These are phyloP conservation scores for Fusarium decemcellulare DNA, from an alignment of 2,329 filamentous ascomycete species.

Conservation along the genomic window DNA sequence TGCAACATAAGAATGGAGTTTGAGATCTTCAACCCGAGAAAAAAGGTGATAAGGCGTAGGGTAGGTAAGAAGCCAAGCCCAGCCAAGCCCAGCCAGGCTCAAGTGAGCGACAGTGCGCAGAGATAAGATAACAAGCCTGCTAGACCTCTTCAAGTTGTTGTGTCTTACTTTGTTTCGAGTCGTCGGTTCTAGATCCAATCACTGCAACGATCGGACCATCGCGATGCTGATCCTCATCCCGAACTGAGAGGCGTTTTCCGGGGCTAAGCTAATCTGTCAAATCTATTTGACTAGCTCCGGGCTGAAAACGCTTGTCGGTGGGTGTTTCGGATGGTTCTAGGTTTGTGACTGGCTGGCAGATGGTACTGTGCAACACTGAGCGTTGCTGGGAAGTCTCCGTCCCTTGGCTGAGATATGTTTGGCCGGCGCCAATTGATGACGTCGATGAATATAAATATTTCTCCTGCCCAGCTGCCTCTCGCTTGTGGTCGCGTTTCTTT, in stretches of 20 bases:
- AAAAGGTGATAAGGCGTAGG: no score
- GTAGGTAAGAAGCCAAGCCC: no score
- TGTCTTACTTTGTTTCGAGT: not conserved
- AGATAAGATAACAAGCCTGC: no score
- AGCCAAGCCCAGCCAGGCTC: no score
- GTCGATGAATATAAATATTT: not conserved
- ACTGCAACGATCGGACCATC: not conserved
- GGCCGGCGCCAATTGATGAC: not conserved
- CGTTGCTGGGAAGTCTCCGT: not conserved
- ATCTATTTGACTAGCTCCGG: not conserved
- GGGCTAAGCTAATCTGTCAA: not conserved
- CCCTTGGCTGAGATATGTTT: not conserved
- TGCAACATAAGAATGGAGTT: no score
- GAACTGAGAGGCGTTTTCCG: not conserved
- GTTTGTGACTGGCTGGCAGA: not conserved
- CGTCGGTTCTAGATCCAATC: not conserved
- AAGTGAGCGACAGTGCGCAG: no score
- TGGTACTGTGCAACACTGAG: not conserved
- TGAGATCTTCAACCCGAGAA: no score
- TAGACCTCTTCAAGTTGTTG: not conserved
- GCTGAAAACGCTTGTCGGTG: not conserved
- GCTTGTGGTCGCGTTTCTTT: no score
- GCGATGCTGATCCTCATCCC: not conserved
- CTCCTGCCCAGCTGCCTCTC: no score
- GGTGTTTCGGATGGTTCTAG: not conserved